Conservation (phyloP, 306 rosid genomes). For the Rosa rugosa region DNA sequence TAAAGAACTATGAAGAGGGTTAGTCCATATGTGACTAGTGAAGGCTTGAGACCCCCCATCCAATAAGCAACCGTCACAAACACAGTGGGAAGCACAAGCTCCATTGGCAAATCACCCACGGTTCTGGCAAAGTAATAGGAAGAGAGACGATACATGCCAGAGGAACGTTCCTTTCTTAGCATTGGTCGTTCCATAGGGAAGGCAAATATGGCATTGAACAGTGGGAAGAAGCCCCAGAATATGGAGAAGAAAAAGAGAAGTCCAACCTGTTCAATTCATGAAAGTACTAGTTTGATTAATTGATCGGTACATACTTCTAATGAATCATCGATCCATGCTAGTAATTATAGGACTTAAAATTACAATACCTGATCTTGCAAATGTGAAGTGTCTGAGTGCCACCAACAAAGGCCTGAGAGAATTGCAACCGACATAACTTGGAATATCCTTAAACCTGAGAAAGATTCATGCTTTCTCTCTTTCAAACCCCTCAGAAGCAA, state of each 20-base stretch:
- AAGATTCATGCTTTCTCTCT: conserved; percentile 88
- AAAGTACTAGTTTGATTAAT: neutral
- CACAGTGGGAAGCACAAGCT: conserved; percentile 77
- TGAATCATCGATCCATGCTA: neutral
- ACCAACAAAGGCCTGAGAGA: conserved; percentile 87
- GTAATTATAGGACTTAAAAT: neutral
- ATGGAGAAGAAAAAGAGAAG: conserved; percentile 89
- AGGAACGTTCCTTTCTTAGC: conserved; percentile 76
- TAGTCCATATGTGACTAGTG: conserved; percentile 46
- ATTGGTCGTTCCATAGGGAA: conserved; percentile 81
- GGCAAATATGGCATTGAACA: conserved; percentile 76
- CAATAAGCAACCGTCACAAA: conserved; percentile 72
- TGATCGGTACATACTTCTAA: neutral
- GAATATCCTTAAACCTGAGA: conserved; percentile 77
- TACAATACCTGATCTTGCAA: conserved; percentile 77
- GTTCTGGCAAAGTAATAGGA: conserved; percentile 75
- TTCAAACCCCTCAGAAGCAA: conserved; percentile 74
- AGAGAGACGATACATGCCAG: conserved; percentile 89
- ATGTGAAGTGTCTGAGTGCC: conserved; percentile 72
- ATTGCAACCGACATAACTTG: conserved; percentile 85
- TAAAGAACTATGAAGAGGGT: conserved; percentile 71
- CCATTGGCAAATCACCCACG: conserved; percentile 87
- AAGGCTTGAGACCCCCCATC: conserved; percentile 93
- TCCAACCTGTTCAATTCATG: conserved; percentile 57
- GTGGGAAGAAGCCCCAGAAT: conserved; percentile 91